Conservation (phyloP, 495 filamentous ascomycete genomes). For the Penicillium subrubescens region DNA sequence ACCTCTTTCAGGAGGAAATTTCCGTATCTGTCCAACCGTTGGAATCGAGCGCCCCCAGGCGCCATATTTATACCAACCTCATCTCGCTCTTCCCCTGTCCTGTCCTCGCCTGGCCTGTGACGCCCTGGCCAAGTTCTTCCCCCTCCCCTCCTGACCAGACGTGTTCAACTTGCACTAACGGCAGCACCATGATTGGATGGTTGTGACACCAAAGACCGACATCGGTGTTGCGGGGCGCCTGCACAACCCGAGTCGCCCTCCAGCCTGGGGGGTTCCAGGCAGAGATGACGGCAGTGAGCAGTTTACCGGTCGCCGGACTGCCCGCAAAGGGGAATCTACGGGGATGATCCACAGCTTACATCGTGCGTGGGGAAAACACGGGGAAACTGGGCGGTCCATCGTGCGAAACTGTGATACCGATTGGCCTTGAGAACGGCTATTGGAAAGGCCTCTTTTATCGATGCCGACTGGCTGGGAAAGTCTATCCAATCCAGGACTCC, state of each 20-base stretch:
- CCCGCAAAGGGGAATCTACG: constrained; percentile 13
- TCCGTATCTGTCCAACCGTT: background rate
- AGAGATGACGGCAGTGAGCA: constrained; percentile 22
- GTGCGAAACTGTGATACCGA: constrained; percentile 4
- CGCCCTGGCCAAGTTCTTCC: background rate
- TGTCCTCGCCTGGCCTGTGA: background rate
- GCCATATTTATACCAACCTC: constrained; percentile 8
- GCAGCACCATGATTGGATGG: constrained; percentile 13
- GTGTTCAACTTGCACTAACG: background rate
- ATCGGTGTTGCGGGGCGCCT: constrained; percentile 6
- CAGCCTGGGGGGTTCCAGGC: background rate
- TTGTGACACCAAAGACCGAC: constrained; percentile 15
- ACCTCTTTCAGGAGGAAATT: background rate
- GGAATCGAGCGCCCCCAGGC: background rate
- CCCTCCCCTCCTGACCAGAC: background rate
- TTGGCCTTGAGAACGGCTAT: constrained; percentile 14
- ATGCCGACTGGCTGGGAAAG: background rate
- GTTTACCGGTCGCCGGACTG: background rate
- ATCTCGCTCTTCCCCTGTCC: background rate
- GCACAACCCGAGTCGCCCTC: background rate
- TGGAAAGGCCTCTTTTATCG: background rate
- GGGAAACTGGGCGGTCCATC: constrained; percentile 10
- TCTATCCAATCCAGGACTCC: background rate
- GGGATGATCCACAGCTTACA: constrained; percentile 16
- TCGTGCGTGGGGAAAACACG: constrained; percentile 13